phyloP scores from a whole-genome alignment of 192 early-diverging fungal genomes.

The Phlyctochytrium bullatum region DNA sequence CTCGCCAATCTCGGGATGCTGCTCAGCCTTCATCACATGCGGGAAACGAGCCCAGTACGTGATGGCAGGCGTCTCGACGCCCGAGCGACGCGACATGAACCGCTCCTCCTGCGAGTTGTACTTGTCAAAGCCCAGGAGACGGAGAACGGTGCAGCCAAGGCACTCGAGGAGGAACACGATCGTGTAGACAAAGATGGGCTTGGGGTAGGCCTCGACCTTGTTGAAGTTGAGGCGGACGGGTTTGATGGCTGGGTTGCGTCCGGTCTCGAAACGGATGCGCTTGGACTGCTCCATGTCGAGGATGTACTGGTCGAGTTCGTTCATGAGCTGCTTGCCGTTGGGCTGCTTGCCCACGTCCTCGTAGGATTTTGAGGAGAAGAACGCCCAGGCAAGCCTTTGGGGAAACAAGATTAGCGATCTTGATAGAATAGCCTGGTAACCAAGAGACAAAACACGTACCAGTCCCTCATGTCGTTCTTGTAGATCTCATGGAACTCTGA shows the following conservation, averaged over 20 bases:
- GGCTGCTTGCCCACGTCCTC: conserved; percentile 8
- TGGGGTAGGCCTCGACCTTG: conserved; percentile 18
- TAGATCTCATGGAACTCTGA: conserved; percentile 20
- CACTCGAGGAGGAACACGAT: conserved; percentile 18
- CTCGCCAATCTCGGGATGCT: background rate
- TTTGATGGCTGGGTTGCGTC: conserved; percentile 15
- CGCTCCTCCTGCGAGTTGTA: background rate
- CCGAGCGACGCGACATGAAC: background rate
- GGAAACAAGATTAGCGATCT: background rate
- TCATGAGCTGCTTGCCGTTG: background rate
- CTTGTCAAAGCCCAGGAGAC: conserved; percentile 19
- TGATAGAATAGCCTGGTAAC: background rate
- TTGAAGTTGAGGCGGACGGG: conserved; percentile 27
- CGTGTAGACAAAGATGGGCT: conserved; percentile 21
- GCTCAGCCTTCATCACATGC: background rate
- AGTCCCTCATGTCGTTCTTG: conserved; percentile 24
- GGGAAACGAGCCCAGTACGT: conserved; percentile 6
- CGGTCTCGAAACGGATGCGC: conserved; percentile 18
- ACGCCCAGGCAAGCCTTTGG: conserved; percentile 27
- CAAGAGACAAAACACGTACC: conserved; percentile 14
- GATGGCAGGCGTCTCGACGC: background rate
- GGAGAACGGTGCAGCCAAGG: conserved; percentile 5
- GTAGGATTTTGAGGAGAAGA: conserved; percentile 15
- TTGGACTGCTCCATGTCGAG: conserved; percentile 22
- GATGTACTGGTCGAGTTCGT: conserved; percentile 20